A percentile compares a stretch with the other conserved stretches of the same genome.
These are phyloP conservation scores for Hypoxylon rubiginosum DNA, from an alignment of 2,329 filamentous ascomycete species.

Conservation along the genomic window DNA sequence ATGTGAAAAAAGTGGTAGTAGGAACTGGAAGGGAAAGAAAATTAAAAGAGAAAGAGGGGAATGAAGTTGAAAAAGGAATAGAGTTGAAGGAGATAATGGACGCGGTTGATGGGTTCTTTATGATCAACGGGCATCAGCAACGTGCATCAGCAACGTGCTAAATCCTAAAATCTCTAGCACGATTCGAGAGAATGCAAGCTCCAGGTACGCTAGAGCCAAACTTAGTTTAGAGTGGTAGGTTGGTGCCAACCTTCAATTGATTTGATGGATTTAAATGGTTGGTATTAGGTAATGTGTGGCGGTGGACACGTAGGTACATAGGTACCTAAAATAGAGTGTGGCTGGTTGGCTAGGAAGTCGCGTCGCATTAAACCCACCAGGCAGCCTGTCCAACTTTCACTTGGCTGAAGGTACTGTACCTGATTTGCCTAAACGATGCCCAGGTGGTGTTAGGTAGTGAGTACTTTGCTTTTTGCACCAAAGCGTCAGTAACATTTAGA, in stretches of 20 bases:
- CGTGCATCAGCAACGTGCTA: conserved; percentile 38
- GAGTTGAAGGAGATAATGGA: conserved; percentile 16
- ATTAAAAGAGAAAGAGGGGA: conserved; percentile 13
- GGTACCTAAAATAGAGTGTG: background rate
- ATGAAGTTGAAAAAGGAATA: background rate
- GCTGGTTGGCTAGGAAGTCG: background rate
- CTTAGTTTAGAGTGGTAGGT: background rate
- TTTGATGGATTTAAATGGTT: background rate
- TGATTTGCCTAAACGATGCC: no score
- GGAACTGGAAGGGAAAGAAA: background rate
- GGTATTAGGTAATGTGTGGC: background rate
- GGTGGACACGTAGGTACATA: no score
- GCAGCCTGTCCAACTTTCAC: background rate
- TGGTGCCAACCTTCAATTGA: background rate
- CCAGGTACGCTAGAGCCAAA: conserved; percentile 5
- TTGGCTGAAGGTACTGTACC: no score
- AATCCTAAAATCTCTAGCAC: conserved; percentile 15
- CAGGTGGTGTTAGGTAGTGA: no score
- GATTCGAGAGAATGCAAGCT: conserved; percentile 36
- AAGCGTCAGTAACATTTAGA: no score
- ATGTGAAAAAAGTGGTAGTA: background rate
- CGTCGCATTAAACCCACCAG: background rate
- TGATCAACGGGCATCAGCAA: conserved; percentile 34
- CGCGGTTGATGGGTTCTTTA: conserved; percentile 35
- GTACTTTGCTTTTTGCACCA: no score